Evolutionary conservation across 2,329 filamentous ascomycete species (phyloP), one percentile per base, ranked within the genome.

Genomic region (Calonectria henricotiae): DNA sequence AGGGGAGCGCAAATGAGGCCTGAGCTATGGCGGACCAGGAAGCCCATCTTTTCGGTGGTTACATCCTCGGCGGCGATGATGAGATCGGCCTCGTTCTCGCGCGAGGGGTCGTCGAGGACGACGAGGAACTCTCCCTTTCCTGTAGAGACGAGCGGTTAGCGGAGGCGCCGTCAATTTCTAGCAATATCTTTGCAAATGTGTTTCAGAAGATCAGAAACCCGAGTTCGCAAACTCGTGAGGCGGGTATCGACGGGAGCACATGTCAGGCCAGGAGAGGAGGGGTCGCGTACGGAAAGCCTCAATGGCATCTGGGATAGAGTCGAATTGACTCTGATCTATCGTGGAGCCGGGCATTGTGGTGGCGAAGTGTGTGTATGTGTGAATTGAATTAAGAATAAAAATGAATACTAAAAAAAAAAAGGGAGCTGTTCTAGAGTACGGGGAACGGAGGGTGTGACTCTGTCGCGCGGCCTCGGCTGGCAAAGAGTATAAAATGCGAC

Each of bases 61-160:
- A 98, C 86, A 78, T 93, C 89, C 75, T 94, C 87, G 72, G 95
- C 96, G 75, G 96, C 94, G 80, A 98, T 97, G 83, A 98, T 98
- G 60, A 99, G 90, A 85, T 99, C 96, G 83, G 95, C 96, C 88
- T 99, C 96, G 83, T 99, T 99, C 84, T 99, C 96, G 83, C 96
- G 95, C 72, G 92, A 90, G 74, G 94, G 91, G 76, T 94, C 93
- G 86, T 99, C 96, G 79, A 99, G 94, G 43, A 98, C 96, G 72
- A 99, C 91, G 81, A 99, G 92, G 88, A 98, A 98, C 81, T 98
- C 92, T 83, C 94, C 95, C 83, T 91, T 89, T 79, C 87, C 92
- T 94, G 74, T 7, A 63, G 60, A 11, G 49, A 67, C 32, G 37
- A 58, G 30, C 17, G 61, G 76, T 76, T 58, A 76, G 70, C 32